phyloP scores from a whole-genome alignment of 2,329 filamentous ascomycete species.

The Trichoderma sp. region DNA sequence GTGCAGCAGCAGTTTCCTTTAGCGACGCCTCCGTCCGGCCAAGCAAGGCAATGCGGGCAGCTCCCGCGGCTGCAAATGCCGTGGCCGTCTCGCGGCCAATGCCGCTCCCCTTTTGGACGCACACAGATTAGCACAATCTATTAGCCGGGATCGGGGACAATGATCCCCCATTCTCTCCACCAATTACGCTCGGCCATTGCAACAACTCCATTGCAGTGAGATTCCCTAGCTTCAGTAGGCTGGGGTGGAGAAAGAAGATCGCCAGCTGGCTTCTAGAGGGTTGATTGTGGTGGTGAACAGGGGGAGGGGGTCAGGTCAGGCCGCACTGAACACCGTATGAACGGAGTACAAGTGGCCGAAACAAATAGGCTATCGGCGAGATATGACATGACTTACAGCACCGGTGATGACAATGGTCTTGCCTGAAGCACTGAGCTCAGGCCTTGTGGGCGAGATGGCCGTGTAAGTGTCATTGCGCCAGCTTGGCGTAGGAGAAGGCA shows the following conservation, averaged over 20 bases:
- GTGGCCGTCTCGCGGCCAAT: slow-evolving; percentile 15
- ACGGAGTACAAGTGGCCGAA: neutral
- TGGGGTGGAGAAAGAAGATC: neutral
- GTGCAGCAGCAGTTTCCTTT: neutral
- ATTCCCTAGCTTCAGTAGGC: neutral
- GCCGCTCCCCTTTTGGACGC: neutral
- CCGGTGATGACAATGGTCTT: slow-evolving; percentile 11
- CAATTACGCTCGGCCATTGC: neutral
- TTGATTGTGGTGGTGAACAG: neutral
- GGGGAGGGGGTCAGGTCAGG: neutral
- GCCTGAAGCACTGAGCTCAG: slow-evolving; percentile 12
- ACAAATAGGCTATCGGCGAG: neutral
- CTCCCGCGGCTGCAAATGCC: slow-evolving; percentile 17
- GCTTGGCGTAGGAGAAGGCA: slow-evolving; percentile 12
- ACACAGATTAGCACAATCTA: neutral
- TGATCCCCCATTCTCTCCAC: neutral
- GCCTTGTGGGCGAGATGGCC: slow-evolving; percentile 2
- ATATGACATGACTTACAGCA: neutral
- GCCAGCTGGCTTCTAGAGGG: neutral
- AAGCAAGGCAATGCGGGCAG: slow-evolving; percentile 8
- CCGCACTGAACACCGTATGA: neutral
- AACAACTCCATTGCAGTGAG: neutral
- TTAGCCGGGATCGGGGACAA: neutral
- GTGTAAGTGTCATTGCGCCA: slow-evolving; percentile 11
- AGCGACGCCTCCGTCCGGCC: slow-evolving; percentile 2